Evolutionary conservation across 2,329 filamentous ascomycete species (phyloP).

Genomic region (Aureobasidium sp.): DNA sequence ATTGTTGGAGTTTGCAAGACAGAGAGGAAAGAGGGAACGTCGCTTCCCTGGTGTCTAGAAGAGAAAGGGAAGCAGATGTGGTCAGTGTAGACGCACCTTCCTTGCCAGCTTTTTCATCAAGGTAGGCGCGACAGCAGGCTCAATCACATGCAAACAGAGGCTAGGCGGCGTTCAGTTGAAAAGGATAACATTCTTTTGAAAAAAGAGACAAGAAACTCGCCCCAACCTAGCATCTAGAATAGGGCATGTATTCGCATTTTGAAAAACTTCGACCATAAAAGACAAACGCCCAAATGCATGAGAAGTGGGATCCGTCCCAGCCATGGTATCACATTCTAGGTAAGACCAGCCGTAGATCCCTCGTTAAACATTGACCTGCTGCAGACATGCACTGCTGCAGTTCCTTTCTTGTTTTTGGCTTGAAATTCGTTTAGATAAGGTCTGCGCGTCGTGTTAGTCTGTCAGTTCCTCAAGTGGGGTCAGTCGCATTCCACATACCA

Average conservation of each 20-base stretch:
- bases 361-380: conserved; percentile 6
- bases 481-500: conserved; percentile 35
- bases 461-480: conserved; percentile 51
- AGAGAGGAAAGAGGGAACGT: not conserved
- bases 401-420: conserved; percentile 8
- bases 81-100: not conserved
- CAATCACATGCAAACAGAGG: not conserved
- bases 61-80: not conserved
- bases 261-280: conserved; percentile 11
- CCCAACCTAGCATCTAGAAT: conserved; percentile 12
- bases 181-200: conserved; percentile 10
- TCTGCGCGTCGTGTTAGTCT: conserved; percentile 19
- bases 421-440: conserved; percentile 28
- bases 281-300: conserved; percentile 13
- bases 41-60: too few species aligned
- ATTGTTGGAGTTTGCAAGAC: not conserved
- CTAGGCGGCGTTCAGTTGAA: not conserved
- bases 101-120: not conserved
- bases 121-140: not conserved
- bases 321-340: conserved; percentile 11
- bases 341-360: conserved; percentile 10
- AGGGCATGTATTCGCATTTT: conserved; percentile 12
- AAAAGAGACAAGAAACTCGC: conserved; percentile 6
- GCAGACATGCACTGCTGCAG: conserved; percentile 11
- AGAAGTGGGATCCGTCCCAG: conserved; percentile 9